Base-by-base conservation (phyloP, 2,329 filamentous ascomycete species). In the Seiridium unicorne region DNA sequence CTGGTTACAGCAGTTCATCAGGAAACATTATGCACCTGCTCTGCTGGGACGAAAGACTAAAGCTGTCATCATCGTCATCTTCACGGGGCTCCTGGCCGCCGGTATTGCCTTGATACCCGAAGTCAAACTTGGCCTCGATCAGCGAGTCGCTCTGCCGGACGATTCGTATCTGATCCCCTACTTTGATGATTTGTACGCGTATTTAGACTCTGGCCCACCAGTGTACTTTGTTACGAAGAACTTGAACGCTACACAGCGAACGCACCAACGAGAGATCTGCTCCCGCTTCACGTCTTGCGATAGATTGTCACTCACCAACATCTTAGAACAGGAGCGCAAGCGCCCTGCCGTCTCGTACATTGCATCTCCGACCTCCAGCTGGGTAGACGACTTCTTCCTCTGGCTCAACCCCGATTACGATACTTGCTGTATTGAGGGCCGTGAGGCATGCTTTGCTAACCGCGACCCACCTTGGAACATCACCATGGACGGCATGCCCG, bases 111-210 rank as follows among this genome's bases (percentile, higher is more conserved):
- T 99, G 38, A 83, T 98, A 13, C 96, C 95, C 0, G 85, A 89
- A 64, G 87, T 99, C 18, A 78, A 94, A 66, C 85, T 99, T 47
- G 95, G 95, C 0, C 81, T 99, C 35, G 95, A 99, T 70, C 95
- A 99, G 76, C 88, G 95, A 18, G 94, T 97, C 58, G 95, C 95
- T 9, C 90, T 99, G 60, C 95, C 95, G 0, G 91, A 91, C 64
- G 93, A 92, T 69, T 98, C 94, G 1, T 99, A 99, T 72, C 81
- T 99, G 55, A 97, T 99, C 63, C 87, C 90, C 8, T 99, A 97
- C 75, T 99, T 99, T 76, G 93, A 98, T 70, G 95, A 99, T 72
- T 80, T 99, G 36, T 96, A 97, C 73, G 87, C 88, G 61, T 99
- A 99, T 72, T 90, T 98, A 68, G 91, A 93, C 62, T 89, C 88